Base-by-base conservation (phyloP, 345 rosid genomes). In the Gossypium rotundifolium region DNA sequence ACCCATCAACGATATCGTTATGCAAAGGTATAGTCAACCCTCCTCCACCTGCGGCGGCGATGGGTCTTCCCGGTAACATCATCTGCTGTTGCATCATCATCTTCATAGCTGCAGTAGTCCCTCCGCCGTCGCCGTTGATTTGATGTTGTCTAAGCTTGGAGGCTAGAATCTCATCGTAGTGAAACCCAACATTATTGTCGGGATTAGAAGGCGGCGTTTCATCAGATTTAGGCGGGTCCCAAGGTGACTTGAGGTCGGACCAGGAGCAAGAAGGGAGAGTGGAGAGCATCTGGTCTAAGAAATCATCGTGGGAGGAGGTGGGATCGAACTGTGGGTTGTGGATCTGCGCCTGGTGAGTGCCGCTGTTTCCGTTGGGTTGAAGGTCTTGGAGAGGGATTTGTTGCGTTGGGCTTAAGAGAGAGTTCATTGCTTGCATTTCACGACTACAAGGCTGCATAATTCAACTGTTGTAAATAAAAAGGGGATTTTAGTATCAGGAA, bases 281-380 rank as follows among this genome's bases (percentile, higher is more conserved):
- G 11, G 97, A 89, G 63, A 92, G 88, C 89, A 94, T 89, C 75
- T 92, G 95, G 38, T 89, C 93, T 14, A 92, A 89, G 78, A 94
- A 92, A 65, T 86, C 94, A 75, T 92, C 97, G 25, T 79, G 85
- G 44, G 67, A 14, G 16, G 82, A 79, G 3, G 83, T 17, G 29
- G 86, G 83, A 77, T 84, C 88, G 74, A 78, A 84, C 69, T 71
- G 71, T 20, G 84, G 65, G 77, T 65, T 74, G 22, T 82, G 86
- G 81, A 84, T 84, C 85, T 84, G 78, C 8, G 40, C 40, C 40
- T 58, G 66, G 3, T 57, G 53, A 10, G 4, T 20, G 17, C 51
- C 48, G 57, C 29, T 48, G 40, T 48, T 48, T 4, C 29, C 22
- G 60, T 51, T 51, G 59, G n/a, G 51, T 25, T 72, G 55, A 42